Conservation (phyloP, 2,329 filamentous ascomycete species). For the Stylonectria norvegica region DNA sequence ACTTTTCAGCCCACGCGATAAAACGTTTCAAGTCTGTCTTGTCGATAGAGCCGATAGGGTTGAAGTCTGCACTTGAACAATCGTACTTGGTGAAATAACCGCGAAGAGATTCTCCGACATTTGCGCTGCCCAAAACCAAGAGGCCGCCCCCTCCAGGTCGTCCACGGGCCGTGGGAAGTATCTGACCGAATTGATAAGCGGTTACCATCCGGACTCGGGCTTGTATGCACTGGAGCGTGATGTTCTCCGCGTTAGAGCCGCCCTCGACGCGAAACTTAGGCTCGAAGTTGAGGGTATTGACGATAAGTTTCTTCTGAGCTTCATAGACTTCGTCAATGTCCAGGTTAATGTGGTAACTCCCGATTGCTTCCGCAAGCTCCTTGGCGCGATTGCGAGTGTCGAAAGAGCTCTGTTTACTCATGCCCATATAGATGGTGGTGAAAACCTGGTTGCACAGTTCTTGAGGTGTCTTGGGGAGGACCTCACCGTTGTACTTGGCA, state of each 20-base stretch:
- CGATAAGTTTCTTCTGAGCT: constrained; percentile 58
- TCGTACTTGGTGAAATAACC: constrained; percentile 34
- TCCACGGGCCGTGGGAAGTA: constrained; percentile 20
- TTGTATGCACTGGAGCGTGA: constrained; percentile 65
- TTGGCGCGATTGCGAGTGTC: constrained; percentile 67
- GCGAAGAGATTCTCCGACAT: constrained; percentile 22
- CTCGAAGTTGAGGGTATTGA: constrained; percentile 53
- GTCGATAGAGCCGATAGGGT: constrained; percentile 23
- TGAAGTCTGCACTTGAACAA: constrained; percentile 41
- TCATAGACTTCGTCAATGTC: constrained; percentile 68
- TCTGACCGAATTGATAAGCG: constrained; percentile 46
- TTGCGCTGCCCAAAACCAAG: constrained; percentile 27
- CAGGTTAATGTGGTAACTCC: constrained; percentile 68
- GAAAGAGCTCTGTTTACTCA: constrained; percentile 59
- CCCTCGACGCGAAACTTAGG: constrained; percentile 53
- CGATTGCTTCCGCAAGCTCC: constrained; percentile 59
- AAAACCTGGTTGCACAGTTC: constrained; percentile 48
- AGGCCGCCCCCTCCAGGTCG: constrained; percentile 24
- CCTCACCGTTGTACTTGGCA: constrained; percentile 17
- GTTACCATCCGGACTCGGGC: constrained; percentile 60
- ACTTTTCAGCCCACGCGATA: constrained; percentile 53
- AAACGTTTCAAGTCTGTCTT: constrained; percentile 67
- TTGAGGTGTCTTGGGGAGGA: constrained; percentile 53
- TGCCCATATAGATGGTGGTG: constrained; percentile 56
- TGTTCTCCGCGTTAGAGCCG: constrained; percentile 48